A percentile compares a stretch with the other conserved stretches of the same genome.
These are phyloP conservation scores for Populus hybrid DNA, from an alignment of 441 rosid genomes.

Conservation along the genomic window DNA sequence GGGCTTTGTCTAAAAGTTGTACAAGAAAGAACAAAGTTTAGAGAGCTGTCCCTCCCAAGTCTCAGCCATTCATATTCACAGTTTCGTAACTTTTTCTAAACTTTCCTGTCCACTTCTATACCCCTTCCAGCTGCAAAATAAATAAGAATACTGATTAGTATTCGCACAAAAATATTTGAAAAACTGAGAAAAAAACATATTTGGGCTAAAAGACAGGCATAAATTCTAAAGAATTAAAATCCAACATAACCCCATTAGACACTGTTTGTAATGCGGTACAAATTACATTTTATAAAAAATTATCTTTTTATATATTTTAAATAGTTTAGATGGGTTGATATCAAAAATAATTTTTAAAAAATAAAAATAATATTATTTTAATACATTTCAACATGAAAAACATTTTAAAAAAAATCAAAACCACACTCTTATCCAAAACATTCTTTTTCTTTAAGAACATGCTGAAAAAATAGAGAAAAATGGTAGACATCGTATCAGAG, in stretches of 20 bases:
- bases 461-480: neutral
- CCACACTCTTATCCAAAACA: too few species aligned
- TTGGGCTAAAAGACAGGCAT: neutral
- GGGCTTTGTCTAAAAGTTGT: conserved; percentile 16
- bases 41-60: conserved; percentile 23
- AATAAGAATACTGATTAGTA: conserved; percentile 6
- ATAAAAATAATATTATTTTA: too few species aligned
- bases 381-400: too few species aligned
- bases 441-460: too few species aligned
- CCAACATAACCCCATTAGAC: neutral
- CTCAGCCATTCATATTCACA: conserved; percentile 22
- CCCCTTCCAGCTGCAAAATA: conserved; percentile 28
- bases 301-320: too few species aligned
- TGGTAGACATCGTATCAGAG: neutral
- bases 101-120: conserved; percentile 22
- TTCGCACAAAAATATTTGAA: neutral
- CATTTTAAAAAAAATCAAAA: too few species aligned
- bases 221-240: neutral
- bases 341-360: too few species aligned
- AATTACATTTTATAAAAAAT: too few species aligned
- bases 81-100: neutral
- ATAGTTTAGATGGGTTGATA: accelerated
- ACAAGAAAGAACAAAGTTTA: conserved; percentile 17
- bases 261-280: too few species aligned
- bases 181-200: neutral